Evolutionary conservation across 257 asterid genomes (phyloP), one percentile per base, ranked within the genome.

Genomic region (Plectranthus barbatus): DNA sequence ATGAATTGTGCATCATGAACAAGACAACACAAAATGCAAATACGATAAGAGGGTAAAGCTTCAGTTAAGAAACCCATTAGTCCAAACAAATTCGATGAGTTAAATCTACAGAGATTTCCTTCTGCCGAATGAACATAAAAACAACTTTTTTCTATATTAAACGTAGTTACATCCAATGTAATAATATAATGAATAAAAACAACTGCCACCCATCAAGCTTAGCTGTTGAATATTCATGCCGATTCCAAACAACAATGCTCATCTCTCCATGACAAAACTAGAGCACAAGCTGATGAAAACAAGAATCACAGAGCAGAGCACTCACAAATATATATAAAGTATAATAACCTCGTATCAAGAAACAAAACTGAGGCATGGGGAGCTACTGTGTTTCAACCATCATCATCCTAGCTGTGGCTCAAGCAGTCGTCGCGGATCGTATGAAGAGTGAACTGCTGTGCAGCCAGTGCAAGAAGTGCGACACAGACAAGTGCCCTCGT

Each of bases 381-480:
- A 18, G 21, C 42, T 60, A 53, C 67, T 41, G 11, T 17, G 53
- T 71, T 46, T 64, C 39, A 20, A 52, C 72, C 26, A 59, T 47
- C 20, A 71, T 77, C 15, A 18, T 66, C 47, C 60, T 79, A 47
- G 36, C 50, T 1, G n/a, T 71, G 4, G 39, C 62, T 63, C 71
- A 26, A 58, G 58, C 56, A 10, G 40, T 52, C 11, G 31, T 62
- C 9, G 70, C 51, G 29, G 49, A 56, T 21, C 66, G 20, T 42
- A 59, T 73, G 66, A 73, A 73, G 72, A 82, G 89, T 31, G 71
- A 69, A 9, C 69, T 41, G 5, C 82, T 80, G 6, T 86, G 90
- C 73, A 61, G 66, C 52, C 83, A 86, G 65, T 84, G 95, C 61
- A 57, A 79, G 11, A 69, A 67, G 21, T 86, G 88, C 33, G 81